Evolutionary conservation across 371 early-diverging fungal species (phyloP), one percentile per base, ranked within the genome.

Genomic region (Apophysomyces variabilis): DNA sequence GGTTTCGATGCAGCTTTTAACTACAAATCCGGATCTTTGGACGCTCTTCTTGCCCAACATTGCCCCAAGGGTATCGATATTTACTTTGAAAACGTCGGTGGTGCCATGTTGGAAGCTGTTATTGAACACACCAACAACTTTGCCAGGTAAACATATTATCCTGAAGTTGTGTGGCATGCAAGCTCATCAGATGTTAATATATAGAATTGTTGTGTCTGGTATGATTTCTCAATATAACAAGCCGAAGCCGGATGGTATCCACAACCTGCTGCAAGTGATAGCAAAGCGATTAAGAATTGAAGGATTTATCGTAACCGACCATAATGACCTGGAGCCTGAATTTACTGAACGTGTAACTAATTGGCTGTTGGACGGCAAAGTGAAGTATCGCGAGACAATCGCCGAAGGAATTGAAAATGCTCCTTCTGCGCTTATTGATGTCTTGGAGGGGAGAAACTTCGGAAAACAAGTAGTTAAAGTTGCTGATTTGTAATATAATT

Each of bases 1-100:
- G 89, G 88, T 4, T 90, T 89, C 54, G 92, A 93, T 71, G 87
- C 70, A 7, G 94, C 89, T 12, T 93, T 94, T 84, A 94, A 93
- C 84, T 94, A 94, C 86, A 93, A 92, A 79, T 91, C 84, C 1
- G 78, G 77, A 37, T 85, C 83, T 38, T 68, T 61, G 21, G 59
- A 67, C 7, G 74, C 71, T 7, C 79, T 78, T 6, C 73, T 91
- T 26, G 58, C 41, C 1, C 74, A 87, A 62, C 68, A 74, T 14
- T 85, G 84, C 26, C 91, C 89, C 8, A 81, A 85, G 7, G 95
- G 93, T 43, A 85, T 93, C 58, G 92, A 92, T 65, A 83, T 90
- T 58, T 91, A 91, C 72, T 92, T 83, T 72, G 92, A 92, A 56
- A 80, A 89, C 60, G 90, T 92, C 16, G 90, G 90, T 57, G 92